Conservation (phyloP, 768 basidiomycete genomes). For the Hemileccinum rubropunctum region DNA sequence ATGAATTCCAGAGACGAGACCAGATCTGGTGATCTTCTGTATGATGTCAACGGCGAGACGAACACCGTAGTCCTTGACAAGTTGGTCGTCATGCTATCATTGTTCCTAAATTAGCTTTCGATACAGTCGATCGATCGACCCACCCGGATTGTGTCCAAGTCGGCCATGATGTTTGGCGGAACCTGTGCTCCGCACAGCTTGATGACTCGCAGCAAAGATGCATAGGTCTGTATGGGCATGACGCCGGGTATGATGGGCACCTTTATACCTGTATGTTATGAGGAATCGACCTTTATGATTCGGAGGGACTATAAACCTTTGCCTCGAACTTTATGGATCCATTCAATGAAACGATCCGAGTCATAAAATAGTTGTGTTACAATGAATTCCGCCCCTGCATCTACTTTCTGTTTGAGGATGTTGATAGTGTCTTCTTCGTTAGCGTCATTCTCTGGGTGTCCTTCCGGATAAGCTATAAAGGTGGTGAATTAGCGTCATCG, state of each 20-base stretch:
- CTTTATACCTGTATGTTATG: slow-evolving; percentile 62
- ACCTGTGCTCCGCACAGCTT: slow-evolving; percentile 84
- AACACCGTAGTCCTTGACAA: slow-evolving; percentile 95
- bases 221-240: slow-evolving; percentile 97
- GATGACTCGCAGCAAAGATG: slow-evolving; percentile 87
- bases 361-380: slow-evolving; percentile 98
- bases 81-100: slow-evolving; percentile 84
- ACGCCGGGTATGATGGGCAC: slow-evolving; percentile 93
- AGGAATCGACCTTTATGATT: neutral
- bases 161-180: slow-evolving; percentile 60
- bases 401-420: slow-evolving; percentile 80
- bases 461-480: slow-evolving; percentile 81
- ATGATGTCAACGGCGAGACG: slow-evolving; percentile 82
- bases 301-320: slow-evolving; percentile 49
- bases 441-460: slow-evolving; percentile 61
- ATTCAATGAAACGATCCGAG: slow-evolving; percentile 77
- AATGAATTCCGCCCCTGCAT: slow-evolving; percentile 95
- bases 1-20: slow-evolving; percentile 73
- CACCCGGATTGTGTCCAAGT: slow-evolving; percentile 77
- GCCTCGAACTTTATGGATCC: slow-evolving; percentile 69
- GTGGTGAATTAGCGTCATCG: neutral
- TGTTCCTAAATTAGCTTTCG: neutral
- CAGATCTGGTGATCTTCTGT: slow-evolving; percentile 49
- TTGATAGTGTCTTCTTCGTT: slow-evolving; percentile 64
- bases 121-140: slow-evolving; percentile 17